Evolutionary conservation across 2,329 filamentous ascomycete species (phyloP).

Genomic region (Erysiphe pulchra): DNA sequence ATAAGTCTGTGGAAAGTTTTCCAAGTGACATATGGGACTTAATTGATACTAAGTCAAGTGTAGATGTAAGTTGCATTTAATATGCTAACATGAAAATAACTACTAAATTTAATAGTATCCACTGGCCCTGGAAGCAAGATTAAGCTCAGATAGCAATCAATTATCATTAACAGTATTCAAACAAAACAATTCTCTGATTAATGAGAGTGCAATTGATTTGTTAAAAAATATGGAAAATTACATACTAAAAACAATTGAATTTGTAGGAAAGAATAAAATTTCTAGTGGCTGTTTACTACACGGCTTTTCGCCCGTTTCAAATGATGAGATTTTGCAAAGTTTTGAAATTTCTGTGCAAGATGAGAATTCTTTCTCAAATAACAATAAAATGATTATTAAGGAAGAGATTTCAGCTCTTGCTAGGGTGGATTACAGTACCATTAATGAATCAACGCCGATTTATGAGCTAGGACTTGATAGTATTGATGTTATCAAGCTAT

Average conservation of each 20-base stretch:
- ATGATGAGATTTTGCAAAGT: not conserved
- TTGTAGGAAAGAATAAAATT: slow-evolving; percentile 3
- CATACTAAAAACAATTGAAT: slow-evolving; percentile 4
- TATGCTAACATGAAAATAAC: not conserved
- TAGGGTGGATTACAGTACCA: slow-evolving; percentile 20
- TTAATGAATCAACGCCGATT: slow-evolving; percentile 37
- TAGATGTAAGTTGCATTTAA: slow-evolving; percentile 14
- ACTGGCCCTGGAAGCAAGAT: slow-evolving; percentile 47
- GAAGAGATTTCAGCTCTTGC: slow-evolving; percentile 37
- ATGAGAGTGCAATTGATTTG: slow-evolving; percentile 15
- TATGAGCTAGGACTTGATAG: slow-evolving; percentile 75
- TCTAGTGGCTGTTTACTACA: not conserved
- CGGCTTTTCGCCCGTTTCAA: not conserved
- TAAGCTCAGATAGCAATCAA: slow-evolving; percentile 18
- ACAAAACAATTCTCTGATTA: slow-evolving; percentile 19
- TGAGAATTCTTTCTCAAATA: slow-evolving; percentile 23
- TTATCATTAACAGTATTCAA: slow-evolving; percentile 34
- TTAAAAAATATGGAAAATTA: slow-evolving; percentile 17
- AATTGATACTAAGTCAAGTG: slow-evolving; percentile 18
- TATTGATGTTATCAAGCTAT: slow-evolving; percentile 71
- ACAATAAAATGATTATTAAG: slow-evolving; percentile 25
- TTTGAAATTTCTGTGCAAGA: not conserved
- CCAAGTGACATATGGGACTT: slow-evolving; percentile 25
- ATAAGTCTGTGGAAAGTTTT: slow-evolving; percentile 6
- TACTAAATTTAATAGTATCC: slow-evolving; percentile 19